Evolutionary conservation across 768 basidiomycete genomes (phyloP), one percentile per base, ranked within the genome.

Genomic region (Leccinellum rugosiceps): DNA sequence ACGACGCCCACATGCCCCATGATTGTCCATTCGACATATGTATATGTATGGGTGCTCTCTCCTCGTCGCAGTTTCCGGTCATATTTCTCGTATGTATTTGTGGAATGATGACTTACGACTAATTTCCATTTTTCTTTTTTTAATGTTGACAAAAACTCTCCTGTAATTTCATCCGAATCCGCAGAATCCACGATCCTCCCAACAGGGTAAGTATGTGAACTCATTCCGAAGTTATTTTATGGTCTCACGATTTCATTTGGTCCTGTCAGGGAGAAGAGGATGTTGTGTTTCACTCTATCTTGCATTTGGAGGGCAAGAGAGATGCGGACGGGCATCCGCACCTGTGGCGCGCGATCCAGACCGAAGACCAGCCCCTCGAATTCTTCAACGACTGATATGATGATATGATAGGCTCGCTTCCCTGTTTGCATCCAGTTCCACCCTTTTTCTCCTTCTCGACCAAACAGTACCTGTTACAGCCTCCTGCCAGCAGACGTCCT

Each of bases 171-270:
- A 15, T 58, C 28, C 56, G n/a, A n/a, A 51, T 65, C 53, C 64
- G 30, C 68, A 88, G 88, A 63, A 86, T 90, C 61, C 87, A 90
- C 65, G 87, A 89, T 64, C 85, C 88, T 52, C 87, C 85, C 2
- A 86, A 87, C 74, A 78, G 80, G 70, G 88, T 85, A 69, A 57
- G 79, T 68, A 47, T 34, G 30, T 31, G 30, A 55, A 25, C 35
- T 44, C 35, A 34, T 55, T 55, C 50, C 35, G 23, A 45, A 23
- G 13, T 44, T 23, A 47, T 44, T 13, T 21, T 44, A 21, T 31
- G 11, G 44, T 56, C 60, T 58, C 56, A 59, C 53, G 35, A 52
- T 46, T 44, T 50, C 25, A 32, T 50, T 59, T 52, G 52, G 49
- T 53, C 28, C 52, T 47, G 35, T 58, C 62, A 90, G 87, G 88